Percentiles rank a stretch among this genome's conserved stretches.
Conservation (phyloP, 2,329 filamentous ascomycete genomes). For the Talaromyces sp. region DNA sequence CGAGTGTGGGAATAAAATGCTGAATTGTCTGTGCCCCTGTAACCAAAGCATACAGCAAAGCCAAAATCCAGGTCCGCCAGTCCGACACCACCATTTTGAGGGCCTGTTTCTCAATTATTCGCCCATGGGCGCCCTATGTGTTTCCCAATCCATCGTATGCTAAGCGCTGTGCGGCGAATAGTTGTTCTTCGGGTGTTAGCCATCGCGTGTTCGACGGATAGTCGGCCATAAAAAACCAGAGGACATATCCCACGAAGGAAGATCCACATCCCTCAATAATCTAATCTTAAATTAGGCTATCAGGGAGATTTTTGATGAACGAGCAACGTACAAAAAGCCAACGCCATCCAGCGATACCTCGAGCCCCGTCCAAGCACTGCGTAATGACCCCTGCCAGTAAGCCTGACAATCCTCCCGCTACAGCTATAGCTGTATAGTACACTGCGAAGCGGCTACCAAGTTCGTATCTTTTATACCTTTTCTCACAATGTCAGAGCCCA, state of each 20-base stretch:
- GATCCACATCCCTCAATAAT: slow-evolving; percentile 22
- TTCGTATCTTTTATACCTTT: slow-evolving; percentile 29
- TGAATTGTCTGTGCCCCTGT: slow-evolving; percentile 27
- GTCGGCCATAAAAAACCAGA: slow-evolving; percentile 18
- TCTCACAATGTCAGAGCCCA: slow-evolving; percentile 15
- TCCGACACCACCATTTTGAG: not conserved
- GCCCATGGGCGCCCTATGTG: not conserved
- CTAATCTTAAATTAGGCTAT: not conserved
- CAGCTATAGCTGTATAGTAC: slow-evolving; percentile 62
- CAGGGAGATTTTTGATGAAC: no score
- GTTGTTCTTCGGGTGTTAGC: slow-evolving; percentile 15
- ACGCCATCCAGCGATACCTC: slow-evolving; percentile 20
- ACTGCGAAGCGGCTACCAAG: slow-evolving; percentile 17
- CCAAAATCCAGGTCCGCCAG: slow-evolving; percentile 16
- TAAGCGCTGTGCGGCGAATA: not conserved
- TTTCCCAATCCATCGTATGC: not conserved
- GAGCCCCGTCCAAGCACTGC: slow-evolving; percentile 24
- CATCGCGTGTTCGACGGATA: slow-evolving; percentile 20
- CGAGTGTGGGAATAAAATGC: slow-evolving; percentile 30
- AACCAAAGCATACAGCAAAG: slow-evolving; percentile 23
- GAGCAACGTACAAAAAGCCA: slow-evolving; percentile 20
- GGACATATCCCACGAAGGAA: slow-evolving; percentile 16
- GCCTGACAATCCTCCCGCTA: slow-evolving; percentile 18
- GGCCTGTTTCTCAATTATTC: not conserved
- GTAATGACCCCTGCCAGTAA: slow-evolving; percentile 20